Evolutionary conservation across 2,329 filamentous ascomycete species (phyloP), one percentile per base, ranked within the genome.

Genomic region (Drechslerella dactyloides): DNA sequence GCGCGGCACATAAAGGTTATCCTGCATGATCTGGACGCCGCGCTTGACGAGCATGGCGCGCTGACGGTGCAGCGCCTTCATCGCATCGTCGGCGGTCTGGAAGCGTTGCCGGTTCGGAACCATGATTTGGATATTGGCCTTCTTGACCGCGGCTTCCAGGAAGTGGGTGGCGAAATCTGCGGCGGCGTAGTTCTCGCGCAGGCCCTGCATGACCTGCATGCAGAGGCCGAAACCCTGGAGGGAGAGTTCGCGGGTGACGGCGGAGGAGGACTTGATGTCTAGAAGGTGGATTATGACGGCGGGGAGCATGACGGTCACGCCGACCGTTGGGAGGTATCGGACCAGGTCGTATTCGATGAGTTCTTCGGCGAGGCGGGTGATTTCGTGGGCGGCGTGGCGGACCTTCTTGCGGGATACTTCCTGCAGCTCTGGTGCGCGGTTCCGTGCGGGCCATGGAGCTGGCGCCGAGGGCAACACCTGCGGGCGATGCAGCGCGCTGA

Each of bases 161-260:
- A 97, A 97, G 1, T 90, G 90, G 0, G 90, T 93, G n/a, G 91
- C 92, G 77, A 94, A 96, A 79, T 97, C 93, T n/a, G 93, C 93
- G 0, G 93, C 92, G 0, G 92, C 88, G 77, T 97, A 97, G 30
- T 92, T 90, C 77, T 96, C 91, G 40, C 92, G 87, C 17, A 97
- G 84, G 74, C 89, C 89, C 78, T 92, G 88, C 83, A 97, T 90
- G 69, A 96, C 91, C 52, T 88, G 86, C 91, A 97, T 96, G 81
- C 93, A 97, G 78, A 92, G 89, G 76, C 89, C 89, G 82, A 96
- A 96, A 19, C 91, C 90, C 66, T 88, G 86, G 23, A 92, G 85
- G 52, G 90, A 92, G 46, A 86, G 84, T 69, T 90, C 85, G 17
- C 91, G 87, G 2, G 89, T 87, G 61, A 87, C 85, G 15, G 87